Conservation (phyloP, 257 asterid species). For the Agastache rugosa region DNA sequence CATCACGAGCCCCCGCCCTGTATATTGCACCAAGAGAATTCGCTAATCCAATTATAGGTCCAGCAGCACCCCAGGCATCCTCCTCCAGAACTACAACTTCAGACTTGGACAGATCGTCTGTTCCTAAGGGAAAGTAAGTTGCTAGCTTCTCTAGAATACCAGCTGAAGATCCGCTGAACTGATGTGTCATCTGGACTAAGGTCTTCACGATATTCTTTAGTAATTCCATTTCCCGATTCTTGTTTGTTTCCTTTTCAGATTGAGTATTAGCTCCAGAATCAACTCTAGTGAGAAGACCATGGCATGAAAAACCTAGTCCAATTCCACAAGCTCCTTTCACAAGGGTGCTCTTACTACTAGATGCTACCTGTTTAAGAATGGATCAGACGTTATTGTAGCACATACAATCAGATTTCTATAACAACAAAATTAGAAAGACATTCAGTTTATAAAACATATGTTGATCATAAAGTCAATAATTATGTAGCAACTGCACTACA, state of each 20-base stretch:
- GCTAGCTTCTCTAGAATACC: slow-evolving; percentile 57
- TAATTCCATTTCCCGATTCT: slow-evolving; percentile 61
- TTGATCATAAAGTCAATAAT: slow-evolving; percentile 15
- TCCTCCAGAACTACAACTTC: slow-evolving; percentile 61
- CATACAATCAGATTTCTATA: neutral
- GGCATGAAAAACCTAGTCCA: slow-evolving; percentile 92
- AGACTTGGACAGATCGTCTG: slow-evolving; percentile 42
- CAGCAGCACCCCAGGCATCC: slow-evolving; percentile 87
- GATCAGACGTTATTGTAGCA: slow-evolving; percentile 18
- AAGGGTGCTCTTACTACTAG: slow-evolving; percentile 80
- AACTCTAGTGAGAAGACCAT: slow-evolving; percentile 73
- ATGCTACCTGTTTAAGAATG: slow-evolving; percentile 66
- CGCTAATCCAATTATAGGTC: slow-evolving; percentile 86
- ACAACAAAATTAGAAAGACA: neutral
- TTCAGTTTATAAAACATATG: slow-evolving; percentile 9
- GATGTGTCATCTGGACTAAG: slow-evolving; percentile 69
- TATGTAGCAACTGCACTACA: slow-evolving; percentile 19
- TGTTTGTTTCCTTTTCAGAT: slow-evolving; percentile 50
- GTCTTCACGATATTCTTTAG: slow-evolving; percentile 65
- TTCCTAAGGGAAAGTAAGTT: slow-evolving; percentile 55
- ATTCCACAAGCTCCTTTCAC: slow-evolving; percentile 97
- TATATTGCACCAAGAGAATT: slow-evolving; percentile 78
- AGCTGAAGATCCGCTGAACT: slow-evolving; percentile 61
- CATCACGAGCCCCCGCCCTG: slow-evolving; percentile 74
- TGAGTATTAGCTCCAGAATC: slow-evolving; percentile 53